Percentiles rank a stretch among this genome's conserved stretches.
These are phyloP conservation scores for Yarrowia sp. DNA, from an alignment of 805 yeast species.

Conservation along the genomic window DNA sequence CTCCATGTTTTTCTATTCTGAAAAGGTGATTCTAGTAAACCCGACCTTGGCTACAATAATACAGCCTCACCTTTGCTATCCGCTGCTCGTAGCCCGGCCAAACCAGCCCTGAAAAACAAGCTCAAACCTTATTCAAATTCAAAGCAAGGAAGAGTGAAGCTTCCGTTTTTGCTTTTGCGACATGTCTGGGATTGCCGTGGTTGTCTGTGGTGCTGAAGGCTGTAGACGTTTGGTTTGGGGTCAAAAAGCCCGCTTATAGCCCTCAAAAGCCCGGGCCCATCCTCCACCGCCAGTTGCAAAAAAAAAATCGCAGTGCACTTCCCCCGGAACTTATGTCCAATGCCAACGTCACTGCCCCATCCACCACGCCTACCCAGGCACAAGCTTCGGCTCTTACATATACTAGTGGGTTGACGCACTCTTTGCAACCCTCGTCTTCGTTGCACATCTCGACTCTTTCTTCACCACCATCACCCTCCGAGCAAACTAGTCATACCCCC, in stretches of 20 bases:
- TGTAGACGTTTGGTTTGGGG: neutral
- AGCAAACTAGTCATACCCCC: no score
- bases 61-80: no score
- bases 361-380: neutral
- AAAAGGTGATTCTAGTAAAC: no score
- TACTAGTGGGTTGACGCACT: neutral
- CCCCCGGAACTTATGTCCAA: neutral
- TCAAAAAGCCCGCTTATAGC: neutral
- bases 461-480: neutral
- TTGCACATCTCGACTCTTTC: neutral
- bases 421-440: neutral
- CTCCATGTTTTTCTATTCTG: no score
- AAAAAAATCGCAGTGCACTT: no score
- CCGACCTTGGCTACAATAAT: neutral
- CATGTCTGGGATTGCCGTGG: constrained; percentile 22
- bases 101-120: neutral
- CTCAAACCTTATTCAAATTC: constrained; percentile 6
- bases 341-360: neutral
- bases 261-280: neutral
- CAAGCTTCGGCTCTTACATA: constrained; percentile 4
- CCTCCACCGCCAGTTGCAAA: no score
- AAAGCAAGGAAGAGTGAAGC: constrained; percentile 22
- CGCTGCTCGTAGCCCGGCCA: no score
- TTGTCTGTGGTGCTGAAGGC: constrained; percentile 1
- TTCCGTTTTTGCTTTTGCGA: neutral